A percentile compares a stretch with the other conserved stretches of the same genome.
phyloP scores from a whole-genome alignment of 1,284 basidiomycete genomes.

The Sphaerobolus stellatus region DNA sequence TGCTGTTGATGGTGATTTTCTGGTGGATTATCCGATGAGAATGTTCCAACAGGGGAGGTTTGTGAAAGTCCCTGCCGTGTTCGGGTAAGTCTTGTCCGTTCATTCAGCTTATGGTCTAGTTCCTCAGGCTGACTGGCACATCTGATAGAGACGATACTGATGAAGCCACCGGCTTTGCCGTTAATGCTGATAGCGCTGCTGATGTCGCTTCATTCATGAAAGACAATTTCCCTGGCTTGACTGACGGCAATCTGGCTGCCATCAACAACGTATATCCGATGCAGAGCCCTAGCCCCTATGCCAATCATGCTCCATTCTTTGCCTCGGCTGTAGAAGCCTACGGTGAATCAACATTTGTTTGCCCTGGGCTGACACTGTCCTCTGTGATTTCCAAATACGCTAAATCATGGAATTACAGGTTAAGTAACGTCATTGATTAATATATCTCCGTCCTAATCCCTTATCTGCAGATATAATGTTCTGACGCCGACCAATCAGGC shows the following conservation, averaged over 20 bases:
- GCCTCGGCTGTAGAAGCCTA: constrained; percentile 18
- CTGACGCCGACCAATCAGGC: constrained; percentile 17
- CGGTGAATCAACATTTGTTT: constrained; percentile 21
- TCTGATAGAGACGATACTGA: constrained; percentile 21
- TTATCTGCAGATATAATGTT: constrained; percentile 18
- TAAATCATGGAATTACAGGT: constrained; percentile 13
- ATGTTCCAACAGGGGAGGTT: constrained; percentile 17
- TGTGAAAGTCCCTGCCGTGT: constrained; percentile 18
- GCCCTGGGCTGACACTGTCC: constrained; percentile 19
- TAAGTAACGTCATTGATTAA: not conserved
- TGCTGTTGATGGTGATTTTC: constrained; percentile 17
- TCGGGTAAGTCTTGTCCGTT: constrained; percentile 13
- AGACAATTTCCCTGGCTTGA: constrained; percentile 21
- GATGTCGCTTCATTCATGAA: constrained; percentile 19
- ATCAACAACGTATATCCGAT: constrained; percentile 18
- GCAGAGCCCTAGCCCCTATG: constrained; percentile 15
- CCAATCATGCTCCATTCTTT: constrained; percentile 16
- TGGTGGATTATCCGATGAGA: constrained; percentile 14
- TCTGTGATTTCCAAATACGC: constrained; percentile 6
- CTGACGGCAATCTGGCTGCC: constrained; percentile 8
- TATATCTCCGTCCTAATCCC: not conserved
- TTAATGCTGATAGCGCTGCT: constrained; percentile 12
- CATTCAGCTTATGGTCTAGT: not conserved
- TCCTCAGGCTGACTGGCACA: not conserved
- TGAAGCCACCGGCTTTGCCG: constrained; percentile 20